Evolutionary conservation across 73 alveolate species (phyloP).

Genomic region (Paramecium biaurelia): DNA sequence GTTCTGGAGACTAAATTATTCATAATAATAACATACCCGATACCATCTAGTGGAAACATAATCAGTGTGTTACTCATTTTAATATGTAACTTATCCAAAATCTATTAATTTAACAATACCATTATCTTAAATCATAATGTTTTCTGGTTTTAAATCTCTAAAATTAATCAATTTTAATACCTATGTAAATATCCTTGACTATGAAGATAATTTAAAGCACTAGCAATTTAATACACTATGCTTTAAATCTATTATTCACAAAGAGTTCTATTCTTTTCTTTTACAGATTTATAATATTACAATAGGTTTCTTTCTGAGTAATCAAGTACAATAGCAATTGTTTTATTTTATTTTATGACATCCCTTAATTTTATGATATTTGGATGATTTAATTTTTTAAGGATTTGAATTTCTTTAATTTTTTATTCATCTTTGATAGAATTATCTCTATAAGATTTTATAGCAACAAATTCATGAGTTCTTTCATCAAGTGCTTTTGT

Average conservation of each 20-base stretch:
- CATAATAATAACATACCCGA: not conserved
- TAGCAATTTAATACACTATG: not conserved
- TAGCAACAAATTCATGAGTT: constrained; percentile 35
- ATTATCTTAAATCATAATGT: constrained; percentile 29
- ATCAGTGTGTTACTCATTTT: constrained; percentile 17
- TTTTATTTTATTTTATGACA: not conserved
- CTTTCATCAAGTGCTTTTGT: constrained; percentile 23
- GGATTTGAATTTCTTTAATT: not conserved
- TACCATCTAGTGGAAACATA: constrained; percentile 45
- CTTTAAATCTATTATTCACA: constrained; percentile 4
- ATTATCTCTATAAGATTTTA: constrained; percentile 9
- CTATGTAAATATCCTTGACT: not conserved
- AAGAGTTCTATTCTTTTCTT: constrained; percentile 20
- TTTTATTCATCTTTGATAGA: not conserved
- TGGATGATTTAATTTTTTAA: constrained; percentile 19
- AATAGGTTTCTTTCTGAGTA: not conserved
- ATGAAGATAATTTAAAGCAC: constrained; percentile 26
- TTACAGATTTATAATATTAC: not conserved
- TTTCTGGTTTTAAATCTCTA: constrained; percentile 43
- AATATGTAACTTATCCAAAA: constrained; percentile 46
- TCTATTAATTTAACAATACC: constrained; percentile 26
- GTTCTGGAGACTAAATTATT: constrained; percentile 7
- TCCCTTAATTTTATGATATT: constrained; percentile 24
- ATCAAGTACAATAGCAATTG: not conserved
- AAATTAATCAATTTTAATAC: not conserved